Percentiles rank a stretch among this genome's conserved stretches.
phyloP scores from a whole-genome alignment of 805 yeast genomes.

The Isabelozyma pseudorhagii region DNA sequence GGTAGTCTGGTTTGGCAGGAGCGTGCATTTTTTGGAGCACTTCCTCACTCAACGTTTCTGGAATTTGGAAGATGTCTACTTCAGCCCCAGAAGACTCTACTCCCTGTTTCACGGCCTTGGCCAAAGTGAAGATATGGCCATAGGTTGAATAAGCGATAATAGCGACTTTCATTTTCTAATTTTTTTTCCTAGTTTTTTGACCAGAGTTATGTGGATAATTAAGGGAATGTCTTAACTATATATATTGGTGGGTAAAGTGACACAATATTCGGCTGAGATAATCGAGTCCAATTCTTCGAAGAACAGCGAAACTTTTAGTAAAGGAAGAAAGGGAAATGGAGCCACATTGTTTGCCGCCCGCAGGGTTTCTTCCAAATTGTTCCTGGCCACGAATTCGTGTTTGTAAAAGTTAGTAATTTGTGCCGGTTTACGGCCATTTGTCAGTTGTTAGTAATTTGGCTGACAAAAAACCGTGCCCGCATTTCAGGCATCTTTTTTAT shows the following conservation, averaged over 20 bases:
- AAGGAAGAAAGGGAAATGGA: too few species aligned
- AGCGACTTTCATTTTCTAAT: slow-evolving; percentile 49
- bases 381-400: too few species aligned
- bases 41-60: slow-evolving; percentile 69
- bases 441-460: too few species aligned
- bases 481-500: too few species aligned
- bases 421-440: too few species aligned
- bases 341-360: too few species aligned
- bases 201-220: too few species aligned
- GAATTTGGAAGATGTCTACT: slow-evolving; percentile 74
- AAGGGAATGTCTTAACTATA: neutral
- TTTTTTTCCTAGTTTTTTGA: too few species aligned
- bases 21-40: slow-evolving; percentile 65
- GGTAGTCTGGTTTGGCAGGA: slow-evolving; percentile 57
- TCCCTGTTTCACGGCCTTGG: slow-evolving; percentile 68
- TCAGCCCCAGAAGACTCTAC: slow-evolving; percentile 56
- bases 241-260: neutral
- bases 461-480: too few species aligned
- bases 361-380: too few species aligned
- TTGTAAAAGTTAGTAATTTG: neutral
- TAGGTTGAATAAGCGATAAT: slow-evolving; percentile 78
- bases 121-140: slow-evolving; percentile 71
- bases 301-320: too few species aligned
- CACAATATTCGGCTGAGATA: neutral
- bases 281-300: too few species aligned